Evolutionary conservation across 805 yeast genomes (phyloP).

Genomic region (Wickerhamomyces chambardii): DNA sequence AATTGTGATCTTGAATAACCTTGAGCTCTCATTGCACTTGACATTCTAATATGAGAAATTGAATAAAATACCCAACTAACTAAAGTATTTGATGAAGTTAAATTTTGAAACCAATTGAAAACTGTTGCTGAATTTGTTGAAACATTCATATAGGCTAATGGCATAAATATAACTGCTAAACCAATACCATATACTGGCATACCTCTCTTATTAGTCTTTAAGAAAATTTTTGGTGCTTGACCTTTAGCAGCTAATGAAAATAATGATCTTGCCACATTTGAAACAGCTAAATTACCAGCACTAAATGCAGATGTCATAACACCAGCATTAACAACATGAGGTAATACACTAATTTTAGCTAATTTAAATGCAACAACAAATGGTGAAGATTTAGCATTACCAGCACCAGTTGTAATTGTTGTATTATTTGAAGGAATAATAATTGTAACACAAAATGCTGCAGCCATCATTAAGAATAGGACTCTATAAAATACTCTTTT

Average conservation of each 20-base stretch:
- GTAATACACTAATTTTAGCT: conserved; percentile 31
- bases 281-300: conserved; percentile 23
- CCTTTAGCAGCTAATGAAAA: conserved; percentile 28
- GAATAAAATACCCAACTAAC: conserved; percentile 22
- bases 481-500: conserved; percentile 22
- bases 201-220: conserved; percentile 23
- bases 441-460: conserved; percentile 24
- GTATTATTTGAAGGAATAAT: conserved; percentile 23
- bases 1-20: conserved; percentile 22
- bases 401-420: conserved; percentile 20
- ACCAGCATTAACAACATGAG: conserved; percentile 28
- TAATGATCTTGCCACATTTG: conserved; percentile 23
- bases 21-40: conserved; percentile 28
- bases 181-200: conserved; percentile 23
- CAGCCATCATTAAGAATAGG: conserved; percentile 19
- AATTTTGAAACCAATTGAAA: conserved; percentile 24
- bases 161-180: conserved; percentile 19
- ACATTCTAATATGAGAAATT: conserved; percentile 19
- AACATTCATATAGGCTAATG: conserved; percentile 27
- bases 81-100: conserved; percentile 21
- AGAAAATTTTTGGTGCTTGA: conserved; percentile 28
- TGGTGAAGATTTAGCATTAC: conserved; percentile 26
- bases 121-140: conserved; percentile 19
- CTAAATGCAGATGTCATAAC: conserved; percentile 31
- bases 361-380: conserved; percentile 36